phyloP scores from a whole-genome alignment of 163 green algal species.

The Scenedesmus sp. region DNA sequence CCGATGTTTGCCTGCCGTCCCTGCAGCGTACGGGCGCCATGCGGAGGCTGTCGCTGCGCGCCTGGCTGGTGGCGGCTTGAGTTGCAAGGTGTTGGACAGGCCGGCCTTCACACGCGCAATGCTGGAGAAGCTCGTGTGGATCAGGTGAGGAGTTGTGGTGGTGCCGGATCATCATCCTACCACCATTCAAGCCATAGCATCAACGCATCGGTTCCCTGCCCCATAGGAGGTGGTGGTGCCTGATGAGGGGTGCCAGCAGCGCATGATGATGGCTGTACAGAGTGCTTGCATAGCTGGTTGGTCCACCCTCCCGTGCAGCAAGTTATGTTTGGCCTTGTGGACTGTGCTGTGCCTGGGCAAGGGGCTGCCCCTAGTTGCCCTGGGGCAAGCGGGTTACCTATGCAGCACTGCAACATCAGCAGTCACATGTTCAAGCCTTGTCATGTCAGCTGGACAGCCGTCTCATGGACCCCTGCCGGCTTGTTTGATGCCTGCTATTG shows the following conservation, averaged over 20 bases:
- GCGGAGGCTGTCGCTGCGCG: conserved; percentile 86
- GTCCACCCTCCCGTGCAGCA: no score
- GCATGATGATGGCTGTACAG: no score
- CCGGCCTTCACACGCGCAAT: conserved; percentile 85
- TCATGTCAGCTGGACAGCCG: background rate
- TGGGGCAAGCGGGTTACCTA: no score
- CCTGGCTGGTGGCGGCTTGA: conserved; percentile 82
- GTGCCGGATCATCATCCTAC: no score
- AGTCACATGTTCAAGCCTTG: background rate
- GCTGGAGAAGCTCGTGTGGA: conserved; percentile 99
- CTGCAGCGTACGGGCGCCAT: conserved; percentile 87
- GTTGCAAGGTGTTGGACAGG: conserved; percentile 90
- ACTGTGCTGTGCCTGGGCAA: background rate
- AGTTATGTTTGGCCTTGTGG: no score
- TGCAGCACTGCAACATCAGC: background rate
- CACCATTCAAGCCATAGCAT: no score
- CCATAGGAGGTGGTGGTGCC: no score
- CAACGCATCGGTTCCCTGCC: no score
- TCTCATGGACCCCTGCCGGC: background rate
- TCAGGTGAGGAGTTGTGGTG: conserved; percentile 72
- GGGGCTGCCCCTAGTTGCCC: background rate
- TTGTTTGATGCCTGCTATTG: background rate
- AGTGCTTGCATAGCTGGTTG: background rate
- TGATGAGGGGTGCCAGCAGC: background rate
- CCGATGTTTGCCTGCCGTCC: background rate